Evolutionary conservation across 768 basidiomycete species (phyloP), one percentile per base, ranked within the genome.

Genomic region (Boletellus emodensis): DNA sequence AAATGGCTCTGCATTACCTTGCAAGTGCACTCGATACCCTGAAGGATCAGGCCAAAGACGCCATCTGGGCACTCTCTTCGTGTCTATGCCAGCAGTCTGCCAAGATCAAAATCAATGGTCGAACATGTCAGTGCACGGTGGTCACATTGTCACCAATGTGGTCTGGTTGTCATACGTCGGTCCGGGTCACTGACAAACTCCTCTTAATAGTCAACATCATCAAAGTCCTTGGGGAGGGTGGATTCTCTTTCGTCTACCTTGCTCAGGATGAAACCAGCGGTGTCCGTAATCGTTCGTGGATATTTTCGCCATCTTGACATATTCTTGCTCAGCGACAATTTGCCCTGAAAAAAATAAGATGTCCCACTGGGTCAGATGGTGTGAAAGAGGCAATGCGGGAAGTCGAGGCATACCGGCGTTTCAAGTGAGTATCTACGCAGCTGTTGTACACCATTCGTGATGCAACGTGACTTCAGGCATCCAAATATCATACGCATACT

Each of bases 401-500:
- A 66, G 86, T 91, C 3, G 91, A 95, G 66, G 94, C 96, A 0
- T 96, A 96, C 67, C 77, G 93, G 62, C 80, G 95, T 52, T 98
- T 98, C 77, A 90, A 84, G 90, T 90, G 66, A 70, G 86, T 75
- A 20, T 36, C 15, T 15, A 24, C 30, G 2, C 38, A 20, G 32
- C 28, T 28, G 35, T 42, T 40, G 17, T 10, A 13, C 45, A 22
- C 32, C 30, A 14, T 14, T 28, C 36, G 43, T 40, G 24, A 47
- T 46, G 20, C 8, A 22, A 46, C 22, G 40, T 49, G 20, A 18
- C 28, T 20, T 51, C 57, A 94, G 91, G 66, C 95, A 97, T 68
- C 89, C 88, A 17, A 97, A 98, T 67, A 97, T 98, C 61, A 99
- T 99, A 65, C 88, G 88, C 34, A 93, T 95, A 66, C 70, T 95